Base-by-base conservation (phyloP, 257 asterid species). In the Solanum microdontum region DNA sequence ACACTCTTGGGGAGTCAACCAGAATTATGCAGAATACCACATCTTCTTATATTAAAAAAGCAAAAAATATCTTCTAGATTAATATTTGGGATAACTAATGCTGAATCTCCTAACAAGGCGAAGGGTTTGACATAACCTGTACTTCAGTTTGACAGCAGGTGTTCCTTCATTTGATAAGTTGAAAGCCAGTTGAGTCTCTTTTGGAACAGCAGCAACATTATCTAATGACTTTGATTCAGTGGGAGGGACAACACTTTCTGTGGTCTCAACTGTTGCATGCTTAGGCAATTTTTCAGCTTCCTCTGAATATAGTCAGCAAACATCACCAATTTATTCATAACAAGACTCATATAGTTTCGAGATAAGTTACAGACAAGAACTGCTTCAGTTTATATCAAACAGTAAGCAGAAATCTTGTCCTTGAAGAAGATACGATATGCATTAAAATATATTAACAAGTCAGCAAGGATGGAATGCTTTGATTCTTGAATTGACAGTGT, bases 271-370 rank as follows among this genome's bases (percentile, higher is more conserved):
- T 37, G 55, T 74, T 68, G 82, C 89, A 84, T 87, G 87, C 60
- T 72, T 79, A 62, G 91, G 89, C 88, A 93, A 88, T 86, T 91
- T 94, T 87, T 87, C 92, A 82, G 90, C 93, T 93, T 96, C 97
- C 94, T 93, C 98, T 96, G 90, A 87, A 79, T 91, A 26, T 62
- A 90, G 83, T 87, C 94, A 82, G 66, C 26, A 90, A 89, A 23
- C 60, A 28, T 2, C 28, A 28, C 36, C 68, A 80, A 26, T 45
- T 45, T 80, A 26, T 30, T 80, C 39, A 60, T 82, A 21, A 75
- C 3, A 75, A 75, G 23, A 30, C 58, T 75, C 33, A 75, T 37
- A 75, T 14, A 23, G 58, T 75, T 75, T 12, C 83, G 10, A 37
- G 21, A 75, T 37, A 75, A 75, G 83, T 75, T 75, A 37, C 19